Evolutionary conservation across 2,329 filamentous ascomycete species (phyloP), one percentile per base, ranked within the genome.

Genomic region (Tolypocladium ovalisporum): DNA sequence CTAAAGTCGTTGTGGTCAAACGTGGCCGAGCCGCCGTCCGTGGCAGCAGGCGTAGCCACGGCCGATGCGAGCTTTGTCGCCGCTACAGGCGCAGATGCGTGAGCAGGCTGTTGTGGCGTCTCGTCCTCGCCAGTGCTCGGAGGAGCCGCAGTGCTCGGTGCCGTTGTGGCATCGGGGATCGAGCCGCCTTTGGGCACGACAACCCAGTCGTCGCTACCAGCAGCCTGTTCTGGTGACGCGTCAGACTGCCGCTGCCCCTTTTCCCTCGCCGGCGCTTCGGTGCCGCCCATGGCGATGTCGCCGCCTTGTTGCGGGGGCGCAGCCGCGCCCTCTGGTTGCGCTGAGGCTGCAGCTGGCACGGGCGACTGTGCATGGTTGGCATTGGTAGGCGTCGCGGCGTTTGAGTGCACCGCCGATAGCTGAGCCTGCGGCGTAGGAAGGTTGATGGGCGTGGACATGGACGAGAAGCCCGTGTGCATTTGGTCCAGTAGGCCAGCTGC

Each of bases 151-250:
- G 57, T 49, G 7, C 39, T 8, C 4, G 57, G 49, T 5, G 60
- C 61, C 6, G 61, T 57, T 29, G n/a, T 63, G 68, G 42, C 69
- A n/a, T 74, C 71, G 40, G 74, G 72, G 63, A 74, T 77, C 44
- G 73, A 73, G 29, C 77, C 79, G 52, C 82, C 83, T 62, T 87
- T 86, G 57, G 85, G 82, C 35, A 91, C 83, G 58, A 91, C 85
- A 4, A 90, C 85, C 88, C 88, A 91, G 61, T 91, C 88, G 35
- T 81, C 85, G 56, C 74, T 78, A 24, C 76, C 79, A 1, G 77
- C 78, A 4, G 75, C 76, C 57, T 80, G 76, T 56, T 79, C 77
- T 13, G 76, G 72, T 15, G 79, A 77, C 22, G 76, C 77, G 17
- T 68, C 67, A 12, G 71, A n/a, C 4, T 35, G 22, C 29, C 27